Percentiles rank a stretch among this genome's conserved stretches.
Conservation (phyloP, 345 rosid species). For the Isatis tinctoria region DNA sequence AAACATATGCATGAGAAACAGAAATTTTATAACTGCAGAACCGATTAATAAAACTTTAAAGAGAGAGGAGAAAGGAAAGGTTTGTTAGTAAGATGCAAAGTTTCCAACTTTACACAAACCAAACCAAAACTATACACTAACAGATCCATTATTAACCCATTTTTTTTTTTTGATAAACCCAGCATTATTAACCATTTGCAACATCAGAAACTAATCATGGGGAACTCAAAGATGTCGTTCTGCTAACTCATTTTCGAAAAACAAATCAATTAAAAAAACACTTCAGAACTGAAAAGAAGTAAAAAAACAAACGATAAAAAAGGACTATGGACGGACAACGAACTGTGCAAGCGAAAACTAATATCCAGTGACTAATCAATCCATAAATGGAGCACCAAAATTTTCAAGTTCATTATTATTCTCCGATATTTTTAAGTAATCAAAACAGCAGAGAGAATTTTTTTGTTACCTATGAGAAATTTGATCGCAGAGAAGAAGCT, state of each 20-base stretch:
- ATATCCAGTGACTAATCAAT: neutral
- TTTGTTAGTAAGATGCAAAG: conserved; percentile 25
- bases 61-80: neutral
- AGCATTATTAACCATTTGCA: conserved; percentile 28
- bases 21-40: conserved; percentile 21
- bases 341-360: conserved; percentile 1
- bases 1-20: too few species aligned
- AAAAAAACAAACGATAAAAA: neutral
- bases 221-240: conserved; percentile 9
- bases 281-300: neutral
- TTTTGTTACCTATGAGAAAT: conserved; percentile 23
- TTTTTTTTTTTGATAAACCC: too few species aligned
- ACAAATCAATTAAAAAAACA: conserved; percentile 4
- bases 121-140: conserved; percentile 31
- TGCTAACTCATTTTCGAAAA: conserved; percentile 19
- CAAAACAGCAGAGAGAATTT: conserved; percentile 22
- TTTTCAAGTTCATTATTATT: conserved; percentile 12
- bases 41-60: conserved; percentile 4
- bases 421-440: conserved; percentile 28
- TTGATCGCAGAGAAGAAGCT: conserved; percentile 22
- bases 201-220: conserved; percentile 39
- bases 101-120: conserved; percentile 20
- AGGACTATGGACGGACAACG: neutral
- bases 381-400: conserved; percentile 14
- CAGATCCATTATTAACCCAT: too few species aligned